phyloP scores from a whole-genome alignment of 306 rosid genomes.

The Sechiopsis laciniata region DNA sequence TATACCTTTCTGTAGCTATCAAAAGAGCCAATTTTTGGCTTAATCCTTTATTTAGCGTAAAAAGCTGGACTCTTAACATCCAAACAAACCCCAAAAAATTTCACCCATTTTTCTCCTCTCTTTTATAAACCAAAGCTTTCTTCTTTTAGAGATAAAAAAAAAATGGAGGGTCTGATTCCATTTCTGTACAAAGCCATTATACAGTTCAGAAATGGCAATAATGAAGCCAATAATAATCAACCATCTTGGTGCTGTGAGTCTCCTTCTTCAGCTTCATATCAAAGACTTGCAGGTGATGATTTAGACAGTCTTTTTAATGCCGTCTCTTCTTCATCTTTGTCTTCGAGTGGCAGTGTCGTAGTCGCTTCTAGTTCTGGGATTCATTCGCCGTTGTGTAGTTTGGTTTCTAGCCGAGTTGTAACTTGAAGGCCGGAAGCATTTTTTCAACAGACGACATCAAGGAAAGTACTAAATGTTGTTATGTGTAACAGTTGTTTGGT shows the following conservation, averaged over 20 bases:
- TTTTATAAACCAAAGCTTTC: background rate
- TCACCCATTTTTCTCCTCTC: background rate
- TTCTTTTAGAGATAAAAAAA: background rate
- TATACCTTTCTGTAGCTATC: slow-evolving; percentile 14
- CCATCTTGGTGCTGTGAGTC: background rate
- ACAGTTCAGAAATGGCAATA: slow-evolving; percentile 19
- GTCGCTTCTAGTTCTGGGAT: slow-evolving; percentile 40
- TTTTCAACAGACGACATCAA: background rate
- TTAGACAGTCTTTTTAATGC: slow-evolving; percentile 23
- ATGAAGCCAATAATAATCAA: background rate
- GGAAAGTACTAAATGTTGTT: background rate
- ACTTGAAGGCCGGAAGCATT: background rate
- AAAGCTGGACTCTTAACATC: slow-evolving; percentile 4
- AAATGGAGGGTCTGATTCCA: slow-evolving; percentile 26
- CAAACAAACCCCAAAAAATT: slow-evolving; percentile 10
- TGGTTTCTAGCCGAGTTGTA: slow-evolving; percentile 32
- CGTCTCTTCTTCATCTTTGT: slow-evolving; percentile 22
- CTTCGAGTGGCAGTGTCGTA: background rate
- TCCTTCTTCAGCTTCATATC: slow-evolving; percentile 29
- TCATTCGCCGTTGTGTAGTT: slow-evolving; percentile 48
- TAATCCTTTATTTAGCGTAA: slow-evolving; percentile 5
- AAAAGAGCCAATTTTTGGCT: background rate
- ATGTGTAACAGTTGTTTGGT: background rate
- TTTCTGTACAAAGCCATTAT: slow-evolving; percentile 22
- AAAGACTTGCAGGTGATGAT: slow-evolving; percentile 36